Evolutionary conservation across 139 green algal genomes (phyloP), one percentile per base, ranked within the genome.

Genomic region (Volvox africanus): DNA sequence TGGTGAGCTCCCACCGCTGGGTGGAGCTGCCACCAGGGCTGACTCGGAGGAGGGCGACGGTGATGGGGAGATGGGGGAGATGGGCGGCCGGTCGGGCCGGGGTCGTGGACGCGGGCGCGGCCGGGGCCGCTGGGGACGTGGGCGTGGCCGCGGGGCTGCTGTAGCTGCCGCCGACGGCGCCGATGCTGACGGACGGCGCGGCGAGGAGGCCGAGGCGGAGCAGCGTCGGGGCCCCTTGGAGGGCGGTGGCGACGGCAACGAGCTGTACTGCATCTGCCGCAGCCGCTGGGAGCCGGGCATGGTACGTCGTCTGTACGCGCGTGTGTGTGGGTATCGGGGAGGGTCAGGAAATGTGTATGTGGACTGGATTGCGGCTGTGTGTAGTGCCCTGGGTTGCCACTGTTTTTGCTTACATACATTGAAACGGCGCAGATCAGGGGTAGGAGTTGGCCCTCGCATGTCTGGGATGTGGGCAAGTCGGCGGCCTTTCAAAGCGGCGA

Each of bases 181-280:
- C 33, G 82, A 80, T 20, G 82, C 30, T 12, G 35, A 80, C 6
- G 65, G 65, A 12, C 30, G 62, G 33, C 18, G 65, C 22, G 82
- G 65, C 22, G 82, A 21, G 32, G 32, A 65, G 30, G 78, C 9
- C 26, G 36, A 84, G 78, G 36, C 22, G 82, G 33, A 79, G 65
- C 65, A 67, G 30, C 65, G 22, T n/a, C 32, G 28, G 62, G 62
- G 30, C 18, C 65, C 37, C 12, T 11, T n/a, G 21, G 82, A 62
- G 33, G 65, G 82, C 65, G 81, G 80, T 11, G 61, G 61, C 13
- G 61, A 61, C 61, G 61, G 81, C 17, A 33, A 62, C 61, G 81
- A 76, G 81, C n/a, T 76, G 30, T 79, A 36, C 62, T 88, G 82
- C 82, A 65, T 67, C 6, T 88, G 82, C 24, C 65, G 62, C 33